Evolutionary conservation across 495 filamentous ascomycete genomes (phyloP).

Genomic region (Tuber brumale): DNA sequence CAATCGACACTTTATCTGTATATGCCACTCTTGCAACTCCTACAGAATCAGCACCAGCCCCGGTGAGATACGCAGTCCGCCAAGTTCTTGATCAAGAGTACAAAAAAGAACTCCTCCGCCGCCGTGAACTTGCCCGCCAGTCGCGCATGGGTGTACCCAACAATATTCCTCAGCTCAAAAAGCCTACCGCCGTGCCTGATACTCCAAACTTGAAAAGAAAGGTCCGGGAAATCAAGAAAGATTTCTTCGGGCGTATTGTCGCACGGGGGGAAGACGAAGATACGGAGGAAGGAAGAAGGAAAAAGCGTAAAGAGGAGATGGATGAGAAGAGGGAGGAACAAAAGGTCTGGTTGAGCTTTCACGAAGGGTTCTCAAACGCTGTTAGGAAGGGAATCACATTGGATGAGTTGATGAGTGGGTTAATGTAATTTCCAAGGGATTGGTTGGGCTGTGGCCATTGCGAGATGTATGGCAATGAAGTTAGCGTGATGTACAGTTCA

Average conservation of each 20-base stretch:
- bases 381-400: slow-evolving; percentile 86
- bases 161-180: slow-evolving; percentile 39
- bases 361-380: slow-evolving; percentile 95
- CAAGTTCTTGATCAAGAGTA: slow-evolving; percentile 90
- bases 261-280: slow-evolving; percentile 41
- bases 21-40: slow-evolving; percentile 50
- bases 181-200: slow-evolving; percentile 41
- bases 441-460: neutral
- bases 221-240: slow-evolving; percentile 57
- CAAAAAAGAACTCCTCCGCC: slow-evolving; percentile 58
- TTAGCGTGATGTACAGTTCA: neutral
- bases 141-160: slow-evolving; percentile 47
- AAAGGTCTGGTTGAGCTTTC: slow-evolving; percentile 84
- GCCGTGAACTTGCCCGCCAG: slow-evolving; percentile 54
- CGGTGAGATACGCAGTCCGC: slow-evolving; percentile 77
- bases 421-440: slow-evolving; percentile 42
- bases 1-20: slow-evolving; percentile 62
- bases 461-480: neutral
- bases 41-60: slow-evolving; percentile 50
- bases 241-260: slow-evolving; percentile 61
- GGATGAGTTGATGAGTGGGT: slow-evolving; percentile 69
- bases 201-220: slow-evolving; percentile 44
- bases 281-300: slow-evolving; percentile 40
- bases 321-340: slow-evolving; percentile 49
- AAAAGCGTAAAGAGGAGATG: slow-evolving; percentile 41